Conservation (phyloP, 78 protist genomes). For the Tieghemostelium lacteum region DNA sequence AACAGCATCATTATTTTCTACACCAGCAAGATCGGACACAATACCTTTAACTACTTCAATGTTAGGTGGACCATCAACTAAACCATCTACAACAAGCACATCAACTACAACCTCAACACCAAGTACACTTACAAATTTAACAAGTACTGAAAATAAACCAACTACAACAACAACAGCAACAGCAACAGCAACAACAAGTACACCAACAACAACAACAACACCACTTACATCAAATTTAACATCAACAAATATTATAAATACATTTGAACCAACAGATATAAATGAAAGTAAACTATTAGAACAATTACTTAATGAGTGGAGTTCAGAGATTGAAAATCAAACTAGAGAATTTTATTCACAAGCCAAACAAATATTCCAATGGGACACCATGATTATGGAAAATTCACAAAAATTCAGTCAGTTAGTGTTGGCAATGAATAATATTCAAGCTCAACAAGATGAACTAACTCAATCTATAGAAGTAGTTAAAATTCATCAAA, state of each 20-base stretch:
- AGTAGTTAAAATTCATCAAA: conserved; percentile 59
- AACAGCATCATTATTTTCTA: conserved; percentile 8
- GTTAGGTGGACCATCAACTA: not conserved
- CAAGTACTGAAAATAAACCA: not conserved
- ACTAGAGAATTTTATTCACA: conserved; percentile 61
- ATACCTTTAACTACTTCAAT: not conserved
- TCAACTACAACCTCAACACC: conserved; percentile 19
- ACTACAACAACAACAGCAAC: conserved; percentile 4
- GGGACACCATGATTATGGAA: conserved; percentile 72
- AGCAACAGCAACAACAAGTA: not conserved
- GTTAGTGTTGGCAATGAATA: no score
- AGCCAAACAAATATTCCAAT: conserved; percentile 49
- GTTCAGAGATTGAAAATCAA: conserved; percentile 61
- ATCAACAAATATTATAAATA: not conserved
- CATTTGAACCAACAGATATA: conserved; percentile 32
- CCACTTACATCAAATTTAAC: not conserved
- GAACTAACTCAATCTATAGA: conserved; percentile 60
- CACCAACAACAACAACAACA: conserved; percentile 30
- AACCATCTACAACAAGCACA: conserved; percentile 10
- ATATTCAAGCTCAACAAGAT: no score
- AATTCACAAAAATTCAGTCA: conserved; percentile 64
- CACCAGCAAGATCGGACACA: not conserved
- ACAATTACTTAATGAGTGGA: conserved; percentile 52
- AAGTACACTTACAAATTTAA: not conserved
- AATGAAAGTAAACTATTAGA: conserved; percentile 65